Percentiles rank a stretch among this genome's conserved stretches.
Conservation (phyloP, 257 asterid genomes). For the Fraxinus americana region DNA sequence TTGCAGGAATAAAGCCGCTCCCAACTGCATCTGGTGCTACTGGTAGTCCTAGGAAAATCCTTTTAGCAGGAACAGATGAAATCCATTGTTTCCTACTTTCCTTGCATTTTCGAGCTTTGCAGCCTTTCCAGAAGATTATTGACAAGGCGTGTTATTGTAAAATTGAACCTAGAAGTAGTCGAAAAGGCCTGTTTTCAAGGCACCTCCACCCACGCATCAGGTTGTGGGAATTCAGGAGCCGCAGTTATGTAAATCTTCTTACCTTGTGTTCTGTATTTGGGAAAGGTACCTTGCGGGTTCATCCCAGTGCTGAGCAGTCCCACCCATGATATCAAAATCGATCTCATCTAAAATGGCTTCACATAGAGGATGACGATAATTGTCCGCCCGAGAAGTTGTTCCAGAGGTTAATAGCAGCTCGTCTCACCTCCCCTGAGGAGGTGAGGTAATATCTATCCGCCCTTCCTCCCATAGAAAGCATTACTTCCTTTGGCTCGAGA, state of each 20-base stretch:
- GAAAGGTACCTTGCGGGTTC: constrained; percentile 49
- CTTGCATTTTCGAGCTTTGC: constrained; percentile 28
- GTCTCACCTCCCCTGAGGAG: constrained; percentile 45
- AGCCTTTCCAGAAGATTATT: constrained; percentile 30
- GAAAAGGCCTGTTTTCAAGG: constrained; percentile 53
- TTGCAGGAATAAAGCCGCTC: constrained; percentile 53
- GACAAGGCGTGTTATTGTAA: constrained; percentile 63
- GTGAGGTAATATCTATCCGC: constrained; percentile 46
- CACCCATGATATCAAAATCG: constrained; percentile 61
- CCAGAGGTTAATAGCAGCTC: constrained; percentile 49
- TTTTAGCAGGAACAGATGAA: constrained; percentile 43
- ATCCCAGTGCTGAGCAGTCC: constrained; percentile 52
- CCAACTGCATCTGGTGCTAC: constrained; percentile 68
- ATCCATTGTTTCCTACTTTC: constrained; percentile 54
- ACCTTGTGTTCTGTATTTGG: constrained; percentile 33
- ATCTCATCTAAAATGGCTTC: constrained; percentile 53
- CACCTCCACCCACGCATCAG: constrained; percentile 54
- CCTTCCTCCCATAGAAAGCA: constrained; percentile 60
- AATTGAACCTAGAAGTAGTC: constrained; percentile 67
- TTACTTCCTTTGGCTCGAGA: constrained; percentile 51
- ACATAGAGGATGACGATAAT: constrained; percentile 46
- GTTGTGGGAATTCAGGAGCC: constrained; percentile 69
- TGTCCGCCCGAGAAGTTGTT: constrained; percentile 57
- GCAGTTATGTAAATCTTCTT: constrained; percentile 53
- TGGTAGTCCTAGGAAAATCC: constrained; percentile 58